Base-by-base conservation (phyloP, 148 eudicot genomes). In the Rhododendron henanense region DNA sequence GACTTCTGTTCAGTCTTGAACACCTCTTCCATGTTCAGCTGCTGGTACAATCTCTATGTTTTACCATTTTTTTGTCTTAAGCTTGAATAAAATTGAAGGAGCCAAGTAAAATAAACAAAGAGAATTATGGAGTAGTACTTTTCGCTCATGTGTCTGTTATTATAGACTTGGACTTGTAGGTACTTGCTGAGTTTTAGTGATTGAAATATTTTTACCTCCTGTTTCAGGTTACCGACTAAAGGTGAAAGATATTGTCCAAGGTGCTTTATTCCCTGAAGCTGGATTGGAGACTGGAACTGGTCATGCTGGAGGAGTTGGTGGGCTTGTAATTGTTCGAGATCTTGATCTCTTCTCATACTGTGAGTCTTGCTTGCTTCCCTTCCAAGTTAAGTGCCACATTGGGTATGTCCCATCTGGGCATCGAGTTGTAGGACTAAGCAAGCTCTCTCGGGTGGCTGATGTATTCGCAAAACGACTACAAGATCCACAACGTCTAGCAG, bases 241-340 rank as follows among this genome's bases (percentile, higher is more conserved):
- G 79, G 96, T 90, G 82, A 91, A 93, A 59, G 99, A 97, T 78
- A 95, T 97, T 25, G 92, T 97, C 76, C 91, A 94, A 91, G 94
- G 94, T 48, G 99, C 99, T 44, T 90, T 97, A 89, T 97, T 97
- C 86, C 96, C 99, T 4, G 99, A 97, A 92, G 94, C 93, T 67
- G 98, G 99, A 39, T 80, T 92, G 76, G 95, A 92, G 83, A 90
- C 79, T 51, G 86, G 85, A 41, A 86, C 84, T 21, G 99, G 99
- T 33, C 94, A 92, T 67, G 99, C 98, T 84, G 99, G 99, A 80
- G 99, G 99, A 90, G 91, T 83, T 2, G 99, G 98, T 67, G 99
- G 99, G 81, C 93, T 94, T 75, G 99, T 97, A 37, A 85, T 95
- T 61, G 98, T 97, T 74, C 92, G 98, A 75, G 99, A 94, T 92